phyloP scores from a whole-genome alignment of 805 yeast species.

The Candida stauntonica region DNA sequence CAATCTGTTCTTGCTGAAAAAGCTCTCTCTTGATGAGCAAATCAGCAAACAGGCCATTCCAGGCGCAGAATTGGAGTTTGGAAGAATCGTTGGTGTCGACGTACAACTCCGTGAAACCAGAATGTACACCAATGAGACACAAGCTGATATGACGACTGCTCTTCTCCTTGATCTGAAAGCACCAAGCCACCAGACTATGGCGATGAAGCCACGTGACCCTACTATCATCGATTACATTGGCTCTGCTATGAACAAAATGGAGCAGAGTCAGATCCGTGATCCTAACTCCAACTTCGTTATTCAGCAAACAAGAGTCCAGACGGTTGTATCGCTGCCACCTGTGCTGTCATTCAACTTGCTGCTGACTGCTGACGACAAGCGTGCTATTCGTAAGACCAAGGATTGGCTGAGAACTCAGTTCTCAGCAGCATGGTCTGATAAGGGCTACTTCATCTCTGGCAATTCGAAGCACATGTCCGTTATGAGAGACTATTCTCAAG shows the following conservation, averaged over 20 bases:
- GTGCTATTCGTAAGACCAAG: constrained; percentile 41
- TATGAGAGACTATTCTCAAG: constrained; percentile 17
- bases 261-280: constrained; percentile 48
- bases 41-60: constrained; percentile 22
- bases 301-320: constrained; percentile 40
- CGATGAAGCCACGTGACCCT: constrained; percentile 28
- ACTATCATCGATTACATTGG: constrained; percentile 56
- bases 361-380: constrained; percentile 51
- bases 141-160: background rate
- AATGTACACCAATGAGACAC: constrained; percentile 5
- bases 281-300: constrained; percentile 49
- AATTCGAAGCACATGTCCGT: constrained; percentile 13
- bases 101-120: constrained; percentile 7
- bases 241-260: constrained; percentile 49
- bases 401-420: constrained; percentile 64
- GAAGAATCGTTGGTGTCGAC: constrained; percentile 37
- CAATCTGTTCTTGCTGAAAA: constrained; percentile 53
- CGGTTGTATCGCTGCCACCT: constrained; percentile 56
- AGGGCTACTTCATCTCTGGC: constrained; percentile 34
- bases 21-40: constrained; percentile 47
- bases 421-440: constrained; percentile 33
- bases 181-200: constrained; percentile 21
- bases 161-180: constrained; percentile 19
- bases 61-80: constrained; percentile 14
- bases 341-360: constrained; percentile 59